These are phyloP conservation scores for Zygosaccharomyces sapae DNA, from an alignment of 1,139 yeast genomes.

Conservation along the genomic window DNA sequence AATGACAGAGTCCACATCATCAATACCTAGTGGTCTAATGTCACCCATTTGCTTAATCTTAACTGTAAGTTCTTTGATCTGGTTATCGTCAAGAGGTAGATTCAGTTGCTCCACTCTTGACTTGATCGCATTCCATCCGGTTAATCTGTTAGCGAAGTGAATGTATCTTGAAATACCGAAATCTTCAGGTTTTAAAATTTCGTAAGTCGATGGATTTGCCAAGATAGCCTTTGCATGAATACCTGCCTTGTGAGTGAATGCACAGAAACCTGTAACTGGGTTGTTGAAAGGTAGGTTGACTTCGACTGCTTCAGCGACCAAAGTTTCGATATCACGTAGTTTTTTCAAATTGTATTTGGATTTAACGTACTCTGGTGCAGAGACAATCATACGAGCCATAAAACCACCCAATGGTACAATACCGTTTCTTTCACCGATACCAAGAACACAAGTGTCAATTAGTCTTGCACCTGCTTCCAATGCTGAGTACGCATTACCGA, in stretches of 20 bases:
- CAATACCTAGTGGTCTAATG: slow-evolving; percentile 88
- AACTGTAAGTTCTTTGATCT: slow-evolving; percentile 88
- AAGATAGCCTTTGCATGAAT: slow-evolving; percentile 98
- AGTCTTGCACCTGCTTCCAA: slow-evolving; percentile 96
- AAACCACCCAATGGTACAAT: slow-evolving; percentile 96
- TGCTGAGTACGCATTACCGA: slow-evolving; percentile 97
- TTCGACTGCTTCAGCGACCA: slow-evolving; percentile 96
- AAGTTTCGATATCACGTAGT: slow-evolving; percentile 89
- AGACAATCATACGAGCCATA: slow-evolving; percentile 99
- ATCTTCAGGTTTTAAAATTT: slow-evolving; percentile 90
- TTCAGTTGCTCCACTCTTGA: slow-evolving; percentile 96
- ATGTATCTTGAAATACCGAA: slow-evolving; percentile 93
- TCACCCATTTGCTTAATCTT: slow-evolving; percentile 95
- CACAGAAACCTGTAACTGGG: slow-evolving; percentile 99
- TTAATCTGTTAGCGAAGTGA: slow-evolving; percentile 94
- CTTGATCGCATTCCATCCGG: slow-evolving; percentile 99
- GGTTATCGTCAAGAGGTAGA: slow-evolving; percentile 83
- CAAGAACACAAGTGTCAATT: slow-evolving; percentile 92
- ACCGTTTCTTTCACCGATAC: slow-evolving; percentile 99
- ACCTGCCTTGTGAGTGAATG: slow-evolving; percentile 99
- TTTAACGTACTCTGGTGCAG: slow-evolving; percentile 93
- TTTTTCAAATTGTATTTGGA: slow-evolving; percentile 94
- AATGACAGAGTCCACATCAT: slow-evolving; percentile 95
- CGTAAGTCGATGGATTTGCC: slow-evolving; percentile 97
- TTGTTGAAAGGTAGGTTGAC: slow-evolving; percentile 97